Percentiles rank a stretch among this genome's conserved stretches.
Evolutionary conservation across 2,329 filamentous ascomycete species (phyloP).

Genomic region (Chalaropsis ovoidea): DNA sequence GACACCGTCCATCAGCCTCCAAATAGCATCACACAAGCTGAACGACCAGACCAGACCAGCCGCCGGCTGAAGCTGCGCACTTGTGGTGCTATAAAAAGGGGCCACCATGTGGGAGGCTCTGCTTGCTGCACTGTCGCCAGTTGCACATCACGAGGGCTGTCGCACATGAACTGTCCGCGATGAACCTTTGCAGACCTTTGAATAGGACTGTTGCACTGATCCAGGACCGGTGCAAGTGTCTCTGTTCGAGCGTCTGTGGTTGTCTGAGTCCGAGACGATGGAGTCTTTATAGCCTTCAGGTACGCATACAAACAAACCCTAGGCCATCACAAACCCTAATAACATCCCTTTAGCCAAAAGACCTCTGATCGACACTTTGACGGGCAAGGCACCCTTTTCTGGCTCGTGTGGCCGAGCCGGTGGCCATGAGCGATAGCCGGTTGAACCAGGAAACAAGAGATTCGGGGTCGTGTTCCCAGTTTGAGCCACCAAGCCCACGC

Average conservation of each 20-base stretch:
- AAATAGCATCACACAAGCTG: neutral
- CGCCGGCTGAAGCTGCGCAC: neutral
- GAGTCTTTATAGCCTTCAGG: neutral
- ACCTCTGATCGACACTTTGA: neutral
- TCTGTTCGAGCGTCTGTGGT: neutral
- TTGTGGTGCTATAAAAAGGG: slow-evolving; percentile 1
- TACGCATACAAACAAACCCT: neutral
- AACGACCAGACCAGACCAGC: neutral
- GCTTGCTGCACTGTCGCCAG: too few relatives aligned
- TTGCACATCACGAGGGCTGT: neutral
- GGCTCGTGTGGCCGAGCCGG: neutral
- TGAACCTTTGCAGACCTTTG: neutral
- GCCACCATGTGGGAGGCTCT: neutral
- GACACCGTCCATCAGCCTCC: neutral
- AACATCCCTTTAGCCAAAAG: neutral
- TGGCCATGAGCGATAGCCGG: neutral
- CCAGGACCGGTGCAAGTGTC: neutral
- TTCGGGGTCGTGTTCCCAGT: neutral
- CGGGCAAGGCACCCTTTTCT: neutral
- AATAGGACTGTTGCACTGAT: neutral
- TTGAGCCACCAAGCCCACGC: neutral
- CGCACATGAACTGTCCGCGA: neutral
- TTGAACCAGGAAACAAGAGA: too few relatives aligned
- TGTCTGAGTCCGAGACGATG: neutral
- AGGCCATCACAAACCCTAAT: neutral